phyloP scores from a whole-genome alignment of 768 basidiomycete species.

The Boletus reticulatus region DNA sequence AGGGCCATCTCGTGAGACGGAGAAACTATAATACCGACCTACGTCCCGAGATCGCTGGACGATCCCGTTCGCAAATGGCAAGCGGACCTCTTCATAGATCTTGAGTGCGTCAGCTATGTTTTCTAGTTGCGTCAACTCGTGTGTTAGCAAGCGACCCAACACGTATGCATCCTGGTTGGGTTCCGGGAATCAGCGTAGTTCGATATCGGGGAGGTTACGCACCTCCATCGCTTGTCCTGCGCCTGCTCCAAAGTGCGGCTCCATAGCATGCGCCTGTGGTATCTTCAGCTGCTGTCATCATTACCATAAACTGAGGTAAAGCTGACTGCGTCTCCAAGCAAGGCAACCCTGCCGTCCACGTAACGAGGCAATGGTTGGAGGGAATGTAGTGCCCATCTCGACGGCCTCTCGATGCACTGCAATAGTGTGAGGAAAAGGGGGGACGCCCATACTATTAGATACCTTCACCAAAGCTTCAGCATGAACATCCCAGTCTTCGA shows the following conservation, averaged over 20 bases:
- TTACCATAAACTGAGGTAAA: neutral
- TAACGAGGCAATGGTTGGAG: slow-evolving; percentile 25
- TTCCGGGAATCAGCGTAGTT: neutral
- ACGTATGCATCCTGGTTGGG: slow-evolving; percentile 29
- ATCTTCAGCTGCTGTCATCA: neutral
- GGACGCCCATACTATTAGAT: neutral
- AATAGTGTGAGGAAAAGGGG: neutral
- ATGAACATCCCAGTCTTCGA: slow-evolving; percentile 25
- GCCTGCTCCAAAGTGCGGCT: slow-evolving; percentile 46
- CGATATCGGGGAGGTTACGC: neutral
- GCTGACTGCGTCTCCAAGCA: slow-evolving; percentile 48
- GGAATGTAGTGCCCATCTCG: slow-evolving; percentile 43
- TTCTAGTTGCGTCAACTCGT: slow-evolving; percentile 16
- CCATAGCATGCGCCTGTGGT: slow-evolving; percentile 45
- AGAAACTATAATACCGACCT: slow-evolving; percentile 26
- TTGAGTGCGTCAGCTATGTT: slow-evolving; percentile 29
- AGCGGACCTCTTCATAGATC: slow-evolving; percentile 32
- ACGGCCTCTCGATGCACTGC: slow-evolving; percentile 36
- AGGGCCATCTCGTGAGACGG: neutral
- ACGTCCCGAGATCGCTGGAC: slow-evolving; percentile 13
- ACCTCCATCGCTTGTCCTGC: slow-evolving; percentile 54
- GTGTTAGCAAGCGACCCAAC: slow-evolving; percentile 28
- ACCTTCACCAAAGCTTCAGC: slow-evolving; percentile 14
- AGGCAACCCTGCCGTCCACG: slow-evolving; percentile 30
- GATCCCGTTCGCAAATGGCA: slow-evolving; percentile 29